Base-by-base conservation (phyloP, 306 rosid species). In the Gastrolobium bilobum region DNA sequence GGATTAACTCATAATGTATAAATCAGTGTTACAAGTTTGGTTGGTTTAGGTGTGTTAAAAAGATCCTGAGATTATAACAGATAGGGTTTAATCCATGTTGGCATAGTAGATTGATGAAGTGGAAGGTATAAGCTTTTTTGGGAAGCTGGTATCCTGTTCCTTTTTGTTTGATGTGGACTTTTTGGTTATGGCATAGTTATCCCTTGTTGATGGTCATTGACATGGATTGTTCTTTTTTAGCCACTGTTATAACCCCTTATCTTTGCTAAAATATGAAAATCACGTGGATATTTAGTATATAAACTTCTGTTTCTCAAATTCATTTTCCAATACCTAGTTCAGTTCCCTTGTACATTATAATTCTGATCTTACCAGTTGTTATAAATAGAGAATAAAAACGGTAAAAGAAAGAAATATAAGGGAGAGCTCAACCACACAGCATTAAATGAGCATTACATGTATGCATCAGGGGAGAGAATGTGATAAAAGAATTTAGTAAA, bases 391-490 rank as follows among this genome's bases (percentile, higher is more conserved):
- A 40, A 42, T 8, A 15, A 50, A 67, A 39, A 4, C 2, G 4
- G 7, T 48, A 13, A 20, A 42, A 15, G 53, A 54, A 26, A 77
- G 10, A 52, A 66, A 67, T 10, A 44, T 38, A 31, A 8, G 50
- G 53, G n/a, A 33, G 44, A 42, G 51, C 57, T 67, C 59, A 68
- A 5, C 69, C 66, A 50, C 37, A 51, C 29, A 61, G 7, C 75
- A 54, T 48, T 50, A 10, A 5, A 37, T 7, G 44, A 61, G 40
- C 58, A 37, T 34, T 47, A 15, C 3, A 42, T 62, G 62, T 70
- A 26, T 77, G 62, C 51, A 44, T 26, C 39, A 7, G 42, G 20
- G 39, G 42, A 14, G 39, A 13, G 63, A 37, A 69, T 40, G 68
- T 50, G 68, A 40, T 48, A 31, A 59, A 20, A 43, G 2, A 52